phyloP scores from a whole-genome alignment of 495 filamentous ascomycete species.

The Parathielavia hyrcaniae region DNA sequence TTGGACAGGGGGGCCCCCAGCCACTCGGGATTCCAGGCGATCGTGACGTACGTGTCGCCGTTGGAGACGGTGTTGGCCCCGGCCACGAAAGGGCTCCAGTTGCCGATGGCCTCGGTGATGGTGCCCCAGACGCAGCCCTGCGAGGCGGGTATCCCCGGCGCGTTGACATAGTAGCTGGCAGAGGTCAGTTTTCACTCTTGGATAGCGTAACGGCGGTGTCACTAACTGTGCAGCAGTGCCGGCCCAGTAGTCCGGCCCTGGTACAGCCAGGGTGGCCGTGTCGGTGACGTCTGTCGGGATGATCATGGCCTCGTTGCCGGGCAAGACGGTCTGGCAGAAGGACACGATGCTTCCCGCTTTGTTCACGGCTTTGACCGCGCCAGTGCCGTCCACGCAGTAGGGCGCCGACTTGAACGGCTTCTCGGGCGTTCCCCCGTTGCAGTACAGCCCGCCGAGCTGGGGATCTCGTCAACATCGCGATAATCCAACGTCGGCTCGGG shows the following conservation, averaged over 20 bases:
- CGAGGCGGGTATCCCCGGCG: conserved; percentile 55
- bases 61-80: conserved; percentile 63
- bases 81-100: conserved; percentile 76
- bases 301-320: conserved; percentile 84
- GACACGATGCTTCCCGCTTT: conserved; percentile 56
- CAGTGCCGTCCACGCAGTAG: conserved; percentile 68
- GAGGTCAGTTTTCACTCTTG: conserved; percentile 11
- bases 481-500: neutral
- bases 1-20: conserved; percentile 52
- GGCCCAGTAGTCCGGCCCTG: conserved; percentile 64
- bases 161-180: conserved; percentile 69
- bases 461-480: conserved; percentile 26
- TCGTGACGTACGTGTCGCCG: conserved; percentile 67
- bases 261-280: conserved; percentile 60
- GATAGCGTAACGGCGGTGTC: neutral
- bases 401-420: conserved; percentile 65
- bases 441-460: conserved; percentile 72
- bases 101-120: conserved; percentile 57
- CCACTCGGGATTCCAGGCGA: conserved; percentile 78
- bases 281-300: conserved; percentile 63
- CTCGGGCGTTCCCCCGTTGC: conserved; percentile 60
- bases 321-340: conserved; percentile 78
- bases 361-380: conserved; percentile 57
- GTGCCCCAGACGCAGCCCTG: conserved; percentile 70
- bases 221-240: conserved; percentile 67